Conservation (phyloP, 2,329 filamentous ascomycete genomes). For the Penicillium expansum region DNA sequence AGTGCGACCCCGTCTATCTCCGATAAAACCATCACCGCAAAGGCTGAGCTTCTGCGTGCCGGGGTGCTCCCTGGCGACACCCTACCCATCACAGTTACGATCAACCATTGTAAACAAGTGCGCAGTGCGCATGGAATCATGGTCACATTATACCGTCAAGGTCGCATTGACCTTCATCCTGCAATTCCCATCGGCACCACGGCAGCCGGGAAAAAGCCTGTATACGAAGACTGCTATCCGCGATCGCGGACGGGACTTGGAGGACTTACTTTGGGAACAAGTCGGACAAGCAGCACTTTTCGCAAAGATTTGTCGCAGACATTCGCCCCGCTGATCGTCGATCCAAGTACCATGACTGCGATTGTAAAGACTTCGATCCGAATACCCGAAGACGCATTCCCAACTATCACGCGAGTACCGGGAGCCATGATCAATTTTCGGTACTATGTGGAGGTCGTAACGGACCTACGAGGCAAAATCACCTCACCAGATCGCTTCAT, state of each 20-base stretch:
- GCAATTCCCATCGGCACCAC: constrained; percentile 59
- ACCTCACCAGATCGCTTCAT: constrained; percentile 68
- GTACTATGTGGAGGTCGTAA: constrained; percentile 88
- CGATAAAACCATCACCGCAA: constrained; percentile 80
- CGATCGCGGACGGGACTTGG: constrained; percentile 82
- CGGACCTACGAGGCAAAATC: constrained; percentile 86
- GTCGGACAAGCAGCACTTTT: constrained; percentile 86
- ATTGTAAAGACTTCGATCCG: constrained; percentile 79
- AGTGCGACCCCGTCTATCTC: constrained; percentile 55
- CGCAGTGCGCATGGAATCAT: constrained; percentile 92
- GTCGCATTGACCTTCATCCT: constrained; percentile 78
- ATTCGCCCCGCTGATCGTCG: constrained; percentile 82
- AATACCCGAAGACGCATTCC: constrained; percentile 86
- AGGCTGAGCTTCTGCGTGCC: constrained; percentile 74
- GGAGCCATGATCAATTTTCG: constrained; percentile 94
- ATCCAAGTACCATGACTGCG: constrained; percentile 73
- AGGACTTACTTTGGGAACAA: constrained; percentile 80
- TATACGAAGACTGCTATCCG: constrained; percentile 82
- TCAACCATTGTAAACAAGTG: constrained; percentile 84
- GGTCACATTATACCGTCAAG: constrained; percentile 86
- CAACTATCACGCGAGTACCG: constrained; percentile 84
- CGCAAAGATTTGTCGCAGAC: constrained; percentile 91
- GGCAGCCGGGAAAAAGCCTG: constrained; percentile 64
- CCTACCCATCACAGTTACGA: constrained; percentile 72
- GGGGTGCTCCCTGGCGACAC: constrained; percentile 84